phyloP scores from a whole-genome alignment of 345 rosid genomes.

The Trapa bicornis region DNA sequence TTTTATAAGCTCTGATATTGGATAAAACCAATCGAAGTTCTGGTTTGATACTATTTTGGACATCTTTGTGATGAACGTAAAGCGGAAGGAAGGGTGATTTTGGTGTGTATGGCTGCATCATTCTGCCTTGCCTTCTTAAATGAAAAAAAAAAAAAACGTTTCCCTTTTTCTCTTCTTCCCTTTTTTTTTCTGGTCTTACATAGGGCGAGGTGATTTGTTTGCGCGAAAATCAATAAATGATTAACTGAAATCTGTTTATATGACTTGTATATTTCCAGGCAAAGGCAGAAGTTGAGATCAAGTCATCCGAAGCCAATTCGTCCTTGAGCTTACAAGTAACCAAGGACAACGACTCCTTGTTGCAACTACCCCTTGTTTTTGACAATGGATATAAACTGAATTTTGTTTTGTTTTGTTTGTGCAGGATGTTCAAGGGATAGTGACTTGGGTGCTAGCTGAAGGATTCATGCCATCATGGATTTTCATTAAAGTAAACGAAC shows the following conservation, averaged over 20 bases:
- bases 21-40: not conserved
- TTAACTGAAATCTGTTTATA: not conserved
- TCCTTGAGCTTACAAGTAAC: slow-evolving; percentile 64
- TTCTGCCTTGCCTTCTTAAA: too few species aligned
- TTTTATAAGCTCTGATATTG: not conserved
- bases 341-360: not conserved
- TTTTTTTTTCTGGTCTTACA: not conserved
- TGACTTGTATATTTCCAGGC: slow-evolving; percentile 33
- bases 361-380: not conserved
- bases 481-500: slow-evolving; percentile 50
- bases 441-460: slow-evolving; percentile 93
- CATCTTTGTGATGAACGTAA: not conserved
- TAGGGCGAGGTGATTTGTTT: not conserved
- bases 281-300: slow-evolving; percentile 65
- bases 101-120: not conserved
- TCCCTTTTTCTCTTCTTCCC: too few species aligned
- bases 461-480: slow-evolving; percentile 93
- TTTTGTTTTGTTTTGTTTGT: slow-evolving; percentile 4
- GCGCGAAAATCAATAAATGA: not conserved
- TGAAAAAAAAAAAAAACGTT: not conserved
- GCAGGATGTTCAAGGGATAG: slow-evolving; percentile 91
- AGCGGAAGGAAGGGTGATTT: too few species aligned
- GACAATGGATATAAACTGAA: too few species aligned
- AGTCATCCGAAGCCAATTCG: slow-evolving; percentile 38
- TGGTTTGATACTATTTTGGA: not conserved